Evolutionary conservation across 2,329 filamentous ascomycete species (phyloP).

Genomic region (Xylaria sp.): DNA sequence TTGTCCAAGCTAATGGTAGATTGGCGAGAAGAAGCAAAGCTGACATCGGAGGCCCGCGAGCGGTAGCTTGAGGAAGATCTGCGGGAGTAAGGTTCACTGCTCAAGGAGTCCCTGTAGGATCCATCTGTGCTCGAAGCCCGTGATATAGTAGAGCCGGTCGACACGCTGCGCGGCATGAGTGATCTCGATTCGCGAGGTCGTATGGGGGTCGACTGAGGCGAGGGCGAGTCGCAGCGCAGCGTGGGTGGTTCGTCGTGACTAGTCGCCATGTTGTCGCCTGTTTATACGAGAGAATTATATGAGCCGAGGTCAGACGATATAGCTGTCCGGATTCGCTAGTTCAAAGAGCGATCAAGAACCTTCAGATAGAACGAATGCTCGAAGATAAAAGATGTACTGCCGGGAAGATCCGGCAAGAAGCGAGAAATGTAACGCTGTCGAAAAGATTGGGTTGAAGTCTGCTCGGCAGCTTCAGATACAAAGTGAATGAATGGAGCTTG

Average conservation of each 20-base stretch:
- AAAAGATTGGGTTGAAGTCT: conserved; percentile 33
- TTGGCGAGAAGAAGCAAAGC: conserved; percentile 54
- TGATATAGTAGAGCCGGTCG: conserved; percentile 68
- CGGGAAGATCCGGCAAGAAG: conserved; percentile 8
- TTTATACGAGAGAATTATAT: neutral
- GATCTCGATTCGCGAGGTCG: conserved; percentile 69
- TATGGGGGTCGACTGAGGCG: conserved; percentile 70
- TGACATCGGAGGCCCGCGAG: conserved; percentile 57
- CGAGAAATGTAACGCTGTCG: conserved; percentile 25
- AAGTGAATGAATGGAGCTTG: conserved; percentile 24
- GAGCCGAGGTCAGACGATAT: conserved; percentile 15
- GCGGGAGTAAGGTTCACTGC: conserved; percentile 67
- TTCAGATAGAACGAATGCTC: conserved; percentile 1
- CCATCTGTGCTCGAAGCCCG: conserved; percentile 63
- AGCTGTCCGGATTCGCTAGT: conserved; percentile 2
- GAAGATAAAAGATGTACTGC: conserved; percentile 15
- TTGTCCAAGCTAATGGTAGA: conserved; percentile 58
- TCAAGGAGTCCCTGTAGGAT: conserved; percentile 63
- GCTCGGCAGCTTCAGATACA: conserved; percentile 42
- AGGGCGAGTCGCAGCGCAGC: conserved; percentile 69
- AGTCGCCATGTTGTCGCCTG: conserved; percentile 49
- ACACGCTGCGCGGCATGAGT: conserved; percentile 71
- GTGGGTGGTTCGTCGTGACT: conserved; percentile 50
- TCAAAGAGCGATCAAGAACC: neutral
- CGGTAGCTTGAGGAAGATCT: conserved; percentile 70